Percentiles rank a stretch among this genome's conserved stretches.
Conservation (phyloP, 176 grass and related monocot species). For the Zea mays region Zm-B73-REFERENCE-NAM-5.0 NC_050101.1:172604001-172604500, state of each 20-base stretch:
- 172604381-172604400: constrained; percentile 18
- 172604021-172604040: constrained; percentile 57
- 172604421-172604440: not conserved
- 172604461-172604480: constrained; percentile 1
- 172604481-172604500: not conserved
- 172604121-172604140: constrained; percentile 83
- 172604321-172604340: constrained; percentile 12
- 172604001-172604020: not conserved
- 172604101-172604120: constrained; percentile 90
- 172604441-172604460: not conserved
- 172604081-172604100: constrained; percentile 84
- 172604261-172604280: constrained; percentile 94
- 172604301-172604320: constrained; percentile 32
- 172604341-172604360: not conserved
- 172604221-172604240: constrained; percentile 72
- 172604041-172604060: constrained; percentile 54
- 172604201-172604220: constrained; percentile 16
- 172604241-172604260: constrained; percentile 94
- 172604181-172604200: constrained; percentile 5
- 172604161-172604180: not conserved
- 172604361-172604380: constrained; percentile 6
- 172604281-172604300: constrained; percentile 74
- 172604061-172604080: constrained; percentile 66
- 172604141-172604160: not conserved
- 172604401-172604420: not conserved